Evolutionary conservation across 768 basidiomycete species (phyloP).

Genomic region (Tylopilus balloui): DNA sequence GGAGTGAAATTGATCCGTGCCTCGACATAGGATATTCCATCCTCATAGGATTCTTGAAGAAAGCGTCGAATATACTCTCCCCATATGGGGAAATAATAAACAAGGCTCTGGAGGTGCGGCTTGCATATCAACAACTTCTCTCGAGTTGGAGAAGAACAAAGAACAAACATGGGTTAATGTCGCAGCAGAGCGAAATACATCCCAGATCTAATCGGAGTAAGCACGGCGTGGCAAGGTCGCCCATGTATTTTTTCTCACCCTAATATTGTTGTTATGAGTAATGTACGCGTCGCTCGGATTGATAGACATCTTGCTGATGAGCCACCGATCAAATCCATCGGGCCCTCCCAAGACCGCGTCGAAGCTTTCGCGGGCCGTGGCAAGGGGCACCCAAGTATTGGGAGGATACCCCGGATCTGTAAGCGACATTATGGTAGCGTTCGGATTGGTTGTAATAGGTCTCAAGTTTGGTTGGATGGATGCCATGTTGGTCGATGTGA

Average conservation of each 20-base stretch:
- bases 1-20: slow-evolving; percentile 59
- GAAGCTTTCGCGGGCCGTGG: slow-evolving; percentile 51
- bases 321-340: slow-evolving; percentile 67
- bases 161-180: slow-evolving; percentile 41
- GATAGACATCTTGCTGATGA: slow-evolving; percentile 55
- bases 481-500: slow-evolving; percentile 41
- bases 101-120: slow-evolving; percentile 29
- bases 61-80: slow-evolving; percentile 58
- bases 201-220: slow-evolving; percentile 56
- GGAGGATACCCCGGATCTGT: slow-evolving; percentile 40
- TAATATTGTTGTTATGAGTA: slow-evolving; percentile 65
- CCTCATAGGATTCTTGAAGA: slow-evolving; percentile 56
- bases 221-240: not conserved
- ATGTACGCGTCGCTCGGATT: slow-evolving; percentile 68
- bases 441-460: slow-evolving; percentile 37
- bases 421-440: slow-evolving; percentile 24
- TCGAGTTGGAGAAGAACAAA: not conserved
- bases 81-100: slow-evolving; percentile 55
- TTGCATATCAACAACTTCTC: not conserved
- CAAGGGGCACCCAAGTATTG: slow-evolving; percentile 51
- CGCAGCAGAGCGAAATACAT: slow-evolving; percentile 61
- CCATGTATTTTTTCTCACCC: slow-evolving; percentile 36
- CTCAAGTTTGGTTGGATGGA: slow-evolving; percentile 50
- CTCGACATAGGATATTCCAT: slow-evolving; percentile 72
- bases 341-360: slow-evolving; percentile 50